phyloP scores from a whole-genome alignment of 2,329 filamentous ascomycete genomes.

The Xylaria sp. region DNA sequence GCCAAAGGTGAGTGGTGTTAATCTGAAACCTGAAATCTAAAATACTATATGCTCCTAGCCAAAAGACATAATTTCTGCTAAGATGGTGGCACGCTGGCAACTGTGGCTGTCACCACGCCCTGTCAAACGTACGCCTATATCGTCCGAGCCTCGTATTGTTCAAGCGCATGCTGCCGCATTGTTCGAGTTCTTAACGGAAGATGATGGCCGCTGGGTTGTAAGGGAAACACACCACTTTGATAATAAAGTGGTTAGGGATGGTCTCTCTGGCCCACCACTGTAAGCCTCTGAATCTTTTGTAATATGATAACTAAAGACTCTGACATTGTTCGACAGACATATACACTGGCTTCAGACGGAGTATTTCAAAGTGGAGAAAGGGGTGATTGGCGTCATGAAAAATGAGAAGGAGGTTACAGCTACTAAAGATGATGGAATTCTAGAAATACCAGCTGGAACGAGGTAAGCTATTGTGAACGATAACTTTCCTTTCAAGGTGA shows the following conservation, averaged over 20 bases:
- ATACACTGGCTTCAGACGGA: constrained; percentile 9
- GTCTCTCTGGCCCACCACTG: constrained; percentile 10
- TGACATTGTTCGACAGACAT: background rate
- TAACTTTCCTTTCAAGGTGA: background rate
- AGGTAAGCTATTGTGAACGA: background rate
- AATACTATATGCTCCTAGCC: too few relatives aligned
- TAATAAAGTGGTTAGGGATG: background rate
- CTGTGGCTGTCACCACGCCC: constrained; percentile 17
- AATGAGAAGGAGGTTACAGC: background rate
- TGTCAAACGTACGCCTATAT: background rate
- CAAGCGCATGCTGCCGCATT: background rate
- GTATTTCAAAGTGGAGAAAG: constrained; percentile 12
- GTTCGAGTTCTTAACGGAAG: background rate
- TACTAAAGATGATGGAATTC: constrained; percentile 7
- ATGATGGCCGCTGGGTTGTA: background rate
- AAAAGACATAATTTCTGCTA: background rate
- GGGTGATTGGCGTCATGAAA: background rate
- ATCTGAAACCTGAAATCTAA: too few relatives aligned
- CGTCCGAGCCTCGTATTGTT: background rate
- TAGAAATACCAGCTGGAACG: background rate
- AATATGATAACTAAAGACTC: background rate
- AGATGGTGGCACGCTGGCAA: constrained; percentile 5
- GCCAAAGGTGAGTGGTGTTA: background rate
- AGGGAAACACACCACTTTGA: constrained; percentile 5
- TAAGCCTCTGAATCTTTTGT: background rate